Evolutionary conservation across 169 alveolate genomes (phyloP).

Genomic region (Plasmodium malariae): DNA sequence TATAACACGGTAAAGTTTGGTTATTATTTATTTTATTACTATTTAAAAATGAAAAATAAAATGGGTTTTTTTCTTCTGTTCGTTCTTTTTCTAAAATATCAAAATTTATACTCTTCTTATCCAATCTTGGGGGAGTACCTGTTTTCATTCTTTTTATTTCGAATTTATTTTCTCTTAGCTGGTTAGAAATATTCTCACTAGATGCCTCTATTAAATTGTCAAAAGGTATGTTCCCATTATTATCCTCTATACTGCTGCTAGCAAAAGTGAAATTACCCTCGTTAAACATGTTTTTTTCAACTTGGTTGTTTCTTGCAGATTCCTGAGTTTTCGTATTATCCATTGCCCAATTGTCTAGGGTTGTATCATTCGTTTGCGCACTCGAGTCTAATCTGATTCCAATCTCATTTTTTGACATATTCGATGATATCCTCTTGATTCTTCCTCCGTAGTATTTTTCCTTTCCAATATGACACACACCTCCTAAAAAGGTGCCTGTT

Average conservation of each 20-base stretch:
- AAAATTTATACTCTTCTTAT: slow-evolving; percentile 85
- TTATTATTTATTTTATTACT: slow-evolving; percentile 58
- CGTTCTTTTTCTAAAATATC: slow-evolving; percentile 87
- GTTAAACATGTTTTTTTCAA: too few relatives aligned
- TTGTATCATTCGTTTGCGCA: neutral
- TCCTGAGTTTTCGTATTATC: too few relatives aligned
- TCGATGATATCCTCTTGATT: slow-evolving; percentile 15
- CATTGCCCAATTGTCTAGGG: neutral
- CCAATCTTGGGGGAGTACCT: slow-evolving; percentile 95
- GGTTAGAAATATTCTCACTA: slow-evolving; percentile 36
- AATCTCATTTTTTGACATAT: neutral
- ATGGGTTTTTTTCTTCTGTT: slow-evolving; percentile 86
- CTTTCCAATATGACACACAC: slow-evolving; percentile 89
- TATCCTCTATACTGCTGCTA: too few relatives aligned
- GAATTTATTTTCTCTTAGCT: slow-evolving; percentile 64
- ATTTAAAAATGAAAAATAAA: slow-evolving; percentile 88
- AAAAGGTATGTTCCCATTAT: neutral
- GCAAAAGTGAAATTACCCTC: too few relatives aligned
- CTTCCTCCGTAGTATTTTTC: slow-evolving; percentile 75
- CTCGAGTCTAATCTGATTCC: too few relatives aligned
- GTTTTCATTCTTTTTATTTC: slow-evolving; percentile 81
- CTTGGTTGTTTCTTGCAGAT: too few relatives aligned
- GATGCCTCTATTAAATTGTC: slow-evolving; percentile 46
- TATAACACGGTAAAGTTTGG: slow-evolving; percentile 85
- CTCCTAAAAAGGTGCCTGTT: slow-evolving; percentile 94